A percentile compares a stretch with the other conserved stretches of the same genome.
Conservation (phyloP, 352 stramenopile species). For the Thraustochytrium striatum region DNA sequence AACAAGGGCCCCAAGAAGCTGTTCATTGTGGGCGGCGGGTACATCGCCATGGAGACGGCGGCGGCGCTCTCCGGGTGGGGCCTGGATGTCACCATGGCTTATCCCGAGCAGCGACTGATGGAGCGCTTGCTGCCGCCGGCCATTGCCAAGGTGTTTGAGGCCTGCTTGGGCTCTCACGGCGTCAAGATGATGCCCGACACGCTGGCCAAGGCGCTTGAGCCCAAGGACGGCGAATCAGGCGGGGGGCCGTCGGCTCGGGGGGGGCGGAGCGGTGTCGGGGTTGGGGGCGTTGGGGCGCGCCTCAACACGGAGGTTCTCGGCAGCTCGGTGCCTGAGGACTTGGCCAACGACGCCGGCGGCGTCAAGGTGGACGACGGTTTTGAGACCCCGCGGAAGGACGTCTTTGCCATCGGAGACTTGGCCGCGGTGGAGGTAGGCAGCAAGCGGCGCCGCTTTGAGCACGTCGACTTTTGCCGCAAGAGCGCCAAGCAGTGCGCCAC, state of each 20-base stretch:
- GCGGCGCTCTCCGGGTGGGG: constrained; percentile 36
- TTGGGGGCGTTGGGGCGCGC: constrained; percentile 30
- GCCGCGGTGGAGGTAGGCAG: constrained; percentile 24
- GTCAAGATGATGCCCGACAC: constrained; percentile 42
- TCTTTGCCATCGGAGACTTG: constrained; percentile 46
- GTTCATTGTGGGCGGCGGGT: constrained; percentile 44
- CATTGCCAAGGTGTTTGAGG: constrained; percentile 32
- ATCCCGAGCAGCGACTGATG: constrained; percentile 40
- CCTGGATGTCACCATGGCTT: constrained; percentile 46
- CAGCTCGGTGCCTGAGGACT: background rate
- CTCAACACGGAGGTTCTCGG: constrained; percentile 27
- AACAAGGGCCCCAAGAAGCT: constrained; percentile 40
- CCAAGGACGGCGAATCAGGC: constrained; percentile 6
- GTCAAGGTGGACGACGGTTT: constrained; percentile 6
- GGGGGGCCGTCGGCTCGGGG: background rate
- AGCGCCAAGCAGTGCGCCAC: constrained; percentile 9
- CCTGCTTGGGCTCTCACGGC: constrained; percentile 43
- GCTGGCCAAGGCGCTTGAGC: background rate
- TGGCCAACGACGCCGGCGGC: constrained; percentile 10
- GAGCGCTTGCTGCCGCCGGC: constrained; percentile 22
- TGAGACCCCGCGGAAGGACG: background rate
- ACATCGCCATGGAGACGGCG: constrained; percentile 50
- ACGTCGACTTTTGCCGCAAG: constrained; percentile 49
- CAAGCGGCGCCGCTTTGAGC: constrained; percentile 16
- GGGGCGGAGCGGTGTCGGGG: background rate